Percentiles rank a stretch among this genome's conserved stretches.
phyloP scores from a whole-genome alignment of 345 rosid genomes.

The Sonneratia caseolaris region DNA sequence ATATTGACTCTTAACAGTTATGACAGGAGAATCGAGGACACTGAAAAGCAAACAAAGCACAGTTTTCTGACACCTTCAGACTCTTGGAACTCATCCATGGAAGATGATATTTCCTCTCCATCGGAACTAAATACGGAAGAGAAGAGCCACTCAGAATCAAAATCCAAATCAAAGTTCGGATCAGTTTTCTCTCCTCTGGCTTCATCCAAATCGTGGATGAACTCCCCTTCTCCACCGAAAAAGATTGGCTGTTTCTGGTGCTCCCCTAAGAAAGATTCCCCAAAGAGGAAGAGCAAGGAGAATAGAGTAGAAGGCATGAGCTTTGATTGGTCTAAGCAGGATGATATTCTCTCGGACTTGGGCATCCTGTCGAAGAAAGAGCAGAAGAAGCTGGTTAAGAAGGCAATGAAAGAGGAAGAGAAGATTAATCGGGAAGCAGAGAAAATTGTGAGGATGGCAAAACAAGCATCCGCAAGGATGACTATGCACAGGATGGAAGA shows the following conservation, averaged over 20 bases:
- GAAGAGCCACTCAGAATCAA: constrained; percentile 3
- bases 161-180: neutral
- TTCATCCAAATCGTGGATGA: constrained; percentile 18
- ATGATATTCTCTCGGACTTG: constrained; percentile 35
- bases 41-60: neutral
- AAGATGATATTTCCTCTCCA: constrained; percentile 13
- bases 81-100: constrained; percentile 8
- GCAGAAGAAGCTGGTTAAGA: constrained; percentile 40
- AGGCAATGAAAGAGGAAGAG: constrained; percentile 58
- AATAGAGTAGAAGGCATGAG: constrained; percentile 12
- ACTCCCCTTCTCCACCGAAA: constrained; percentile 46
- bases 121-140: constrained; percentile 14
- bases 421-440: constrained; percentile 58
- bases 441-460: constrained; percentile 53
- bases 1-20: neutral
- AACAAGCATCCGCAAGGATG: constrained; percentile 48
- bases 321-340: constrained; percentile 24
- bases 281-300: constrained; percentile 14
- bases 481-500: constrained; percentile 14
- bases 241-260: constrained; percentile 55
- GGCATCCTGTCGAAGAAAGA: constrained; percentile 44
- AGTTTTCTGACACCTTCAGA: neutral
- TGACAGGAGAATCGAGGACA: constrained; percentile 1
- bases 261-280: constrained; percentile 35
- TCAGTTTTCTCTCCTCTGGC: constrained; percentile 9